A percentile compares a stretch with the other conserved stretches of the same genome.
Evolutionary conservation across 768 basidiomycete genomes (phyloP).

Genomic region (Fomitopsis serialis): DNA sequence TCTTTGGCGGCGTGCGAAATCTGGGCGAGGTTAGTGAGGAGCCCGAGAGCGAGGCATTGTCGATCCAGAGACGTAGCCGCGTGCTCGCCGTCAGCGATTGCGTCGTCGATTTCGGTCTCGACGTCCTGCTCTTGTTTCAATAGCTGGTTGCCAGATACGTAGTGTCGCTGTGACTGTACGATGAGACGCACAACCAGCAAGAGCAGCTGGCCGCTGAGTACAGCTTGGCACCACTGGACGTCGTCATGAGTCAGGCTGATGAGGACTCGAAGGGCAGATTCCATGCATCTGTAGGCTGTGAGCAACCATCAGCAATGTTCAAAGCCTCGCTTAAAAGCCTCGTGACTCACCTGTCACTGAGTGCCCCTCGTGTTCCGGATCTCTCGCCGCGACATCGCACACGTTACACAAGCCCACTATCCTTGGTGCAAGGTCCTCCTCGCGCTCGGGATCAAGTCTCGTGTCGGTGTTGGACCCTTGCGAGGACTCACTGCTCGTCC

Average conservation of each 20-base stretch:
- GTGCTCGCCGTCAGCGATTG: conserved; percentile 13
- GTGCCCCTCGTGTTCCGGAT: conserved; percentile 13
- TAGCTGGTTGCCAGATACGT: not conserved
- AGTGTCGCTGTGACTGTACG: conserved; percentile 29
- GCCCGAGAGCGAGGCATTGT: conserved; percentile 68
- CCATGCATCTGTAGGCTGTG: conserved; percentile 43
- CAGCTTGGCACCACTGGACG: conserved; percentile 45
- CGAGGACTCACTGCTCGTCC: conserved; percentile 27
- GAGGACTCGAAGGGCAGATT: conserved; percentile 58
- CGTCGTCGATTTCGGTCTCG: conserved; percentile 4
- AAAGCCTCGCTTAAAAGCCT: not conserved
- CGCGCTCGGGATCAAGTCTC: conserved; percentile 31
- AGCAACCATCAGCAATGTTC: not conserved
- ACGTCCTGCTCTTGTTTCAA: conserved; percentile 11
- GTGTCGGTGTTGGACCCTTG: not conserved
- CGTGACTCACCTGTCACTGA: conserved; percentile 5
- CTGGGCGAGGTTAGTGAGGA: conserved; percentile 75
- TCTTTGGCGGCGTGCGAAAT: conserved; percentile 43
- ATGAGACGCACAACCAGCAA: conserved; percentile 44
- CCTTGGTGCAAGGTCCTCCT: conserved; percentile 41
- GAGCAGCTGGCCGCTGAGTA: conserved; percentile 44
- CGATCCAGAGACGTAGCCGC: conserved; percentile 52
- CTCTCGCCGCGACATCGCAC: conserved; percentile 33
- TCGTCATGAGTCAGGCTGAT: conserved; percentile 68
- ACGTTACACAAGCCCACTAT: conserved; percentile 48